Conservation (phyloP, 768 basidiomycete genomes). For the Tephrocybe sp. region DNA sequence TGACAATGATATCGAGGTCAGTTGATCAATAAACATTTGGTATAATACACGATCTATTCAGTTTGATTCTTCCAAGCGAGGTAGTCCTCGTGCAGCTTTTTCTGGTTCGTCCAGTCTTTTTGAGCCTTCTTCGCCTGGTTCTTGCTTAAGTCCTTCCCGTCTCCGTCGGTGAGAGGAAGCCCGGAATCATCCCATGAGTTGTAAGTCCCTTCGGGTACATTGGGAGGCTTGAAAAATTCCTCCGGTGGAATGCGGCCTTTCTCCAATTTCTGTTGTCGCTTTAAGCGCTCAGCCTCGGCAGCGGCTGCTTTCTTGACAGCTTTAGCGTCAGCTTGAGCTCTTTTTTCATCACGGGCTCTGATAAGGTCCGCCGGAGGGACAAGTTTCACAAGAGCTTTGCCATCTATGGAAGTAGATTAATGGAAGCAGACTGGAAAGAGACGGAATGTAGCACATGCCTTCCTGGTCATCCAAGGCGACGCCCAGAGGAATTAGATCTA, state of each 20-base stretch:
- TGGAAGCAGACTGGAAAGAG: neutral
- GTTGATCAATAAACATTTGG: slow-evolving; percentile 7
- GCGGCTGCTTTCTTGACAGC: slow-evolving; percentile 74
- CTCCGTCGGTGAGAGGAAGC: slow-evolving; percentile 78
- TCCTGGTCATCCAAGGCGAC: slow-evolving; percentile 97
- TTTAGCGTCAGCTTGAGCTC: slow-evolving; percentile 69
- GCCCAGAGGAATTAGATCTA: slow-evolving; percentile 88
- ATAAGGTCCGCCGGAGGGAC: slow-evolving; percentile 81
- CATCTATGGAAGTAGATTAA: slow-evolving; percentile 50
- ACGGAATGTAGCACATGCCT: slow-evolving; percentile 43
- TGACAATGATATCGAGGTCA: neutral
- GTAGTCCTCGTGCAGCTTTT: slow-evolving; percentile 79
- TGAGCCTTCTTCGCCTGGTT: slow-evolving; percentile 69
- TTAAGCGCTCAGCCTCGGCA: slow-evolving; percentile 61
- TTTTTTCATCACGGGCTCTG: slow-evolving; percentile 86
- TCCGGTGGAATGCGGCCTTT: slow-evolving; percentile 73
- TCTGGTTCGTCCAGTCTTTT: slow-evolving; percentile 74
- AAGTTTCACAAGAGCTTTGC: slow-evolving; percentile 92
- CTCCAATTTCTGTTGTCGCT: slow-evolving; percentile 77
- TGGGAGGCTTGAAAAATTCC: slow-evolving; percentile 83
- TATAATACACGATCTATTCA: slow-evolving; percentile 15
- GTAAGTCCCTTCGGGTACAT: slow-evolving; percentile 70
- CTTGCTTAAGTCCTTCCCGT: slow-evolving; percentile 86
- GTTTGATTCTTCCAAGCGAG: slow-evolving; percentile 39
- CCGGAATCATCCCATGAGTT: slow-evolving; percentile 83